A percentile compares a stretch with the other conserved stretches of the same genome.
phyloP scores from a whole-genome alignment of 2,329 filamentous ascomycete species.

The Hypoxylon sp. region DNA sequence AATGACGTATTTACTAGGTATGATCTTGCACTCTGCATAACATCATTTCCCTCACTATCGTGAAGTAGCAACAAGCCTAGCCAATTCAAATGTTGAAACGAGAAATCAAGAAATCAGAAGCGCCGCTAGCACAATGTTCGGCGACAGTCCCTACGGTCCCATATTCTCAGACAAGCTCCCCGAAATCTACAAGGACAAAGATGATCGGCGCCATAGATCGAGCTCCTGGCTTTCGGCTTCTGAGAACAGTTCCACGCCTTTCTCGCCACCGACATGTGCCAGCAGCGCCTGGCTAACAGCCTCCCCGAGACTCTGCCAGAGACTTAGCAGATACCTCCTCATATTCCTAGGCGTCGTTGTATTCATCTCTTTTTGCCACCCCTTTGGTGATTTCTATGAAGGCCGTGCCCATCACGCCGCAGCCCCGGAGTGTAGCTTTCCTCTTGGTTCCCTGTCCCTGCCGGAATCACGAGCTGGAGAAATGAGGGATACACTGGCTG shows the following conservation, averaged over 20 bases:
- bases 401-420: background rate
- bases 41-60: background rate
- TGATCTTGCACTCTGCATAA: background rate
- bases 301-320: constrained; percentile 19
- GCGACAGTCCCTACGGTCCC: constrained; percentile 13
- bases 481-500: constrained; percentile 57
- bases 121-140: constrained; percentile 7
- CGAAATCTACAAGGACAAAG: constrained; percentile 33
- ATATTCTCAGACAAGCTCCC: background rate
- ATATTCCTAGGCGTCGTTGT: constrained; percentile 1
- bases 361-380: constrained; percentile 17
- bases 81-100: background rate
- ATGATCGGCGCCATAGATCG: constrained; percentile 6
- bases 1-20: background rate
- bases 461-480: constrained; percentile 31
- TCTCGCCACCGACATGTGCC: background rate
- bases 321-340: constrained; percentile 13
- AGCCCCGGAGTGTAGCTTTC: constrained; percentile 5
- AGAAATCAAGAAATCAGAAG: background rate
- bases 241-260: constrained; percentile 13
- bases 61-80: background rate
- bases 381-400: background rate
- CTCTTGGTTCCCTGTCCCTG: constrained; percentile 6
- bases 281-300: constrained; percentile 7
- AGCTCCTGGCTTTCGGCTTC: constrained; percentile 9